These are phyloP conservation scores for Suillus lakei DNA, from an alignment of 768 basidiomycete species.

Conservation along the genomic window DNA sequence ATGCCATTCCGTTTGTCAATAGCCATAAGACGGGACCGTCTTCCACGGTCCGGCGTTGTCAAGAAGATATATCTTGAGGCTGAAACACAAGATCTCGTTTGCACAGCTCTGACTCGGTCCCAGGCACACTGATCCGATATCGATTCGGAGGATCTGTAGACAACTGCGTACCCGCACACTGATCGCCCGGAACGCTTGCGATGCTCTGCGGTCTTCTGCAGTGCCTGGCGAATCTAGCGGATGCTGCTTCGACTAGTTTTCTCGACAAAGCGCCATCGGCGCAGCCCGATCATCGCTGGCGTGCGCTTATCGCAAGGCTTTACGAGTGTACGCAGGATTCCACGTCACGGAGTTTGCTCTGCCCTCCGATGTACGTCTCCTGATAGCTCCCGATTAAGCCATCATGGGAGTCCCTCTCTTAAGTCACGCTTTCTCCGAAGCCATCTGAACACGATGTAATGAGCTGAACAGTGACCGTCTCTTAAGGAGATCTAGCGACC, in stretches of 20 bases:
- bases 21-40: neutral
- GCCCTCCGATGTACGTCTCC: neutral
- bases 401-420: neutral
- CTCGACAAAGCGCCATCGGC: neutral
- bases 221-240: slow-evolving; percentile 1
- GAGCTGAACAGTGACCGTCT: neutral
- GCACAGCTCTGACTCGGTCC: neutral
- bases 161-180: neutral
- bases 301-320: neutral
- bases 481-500: neutral
- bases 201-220: neutral
- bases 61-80: neutral
- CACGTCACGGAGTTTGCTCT: neutral
- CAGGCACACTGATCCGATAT: slow-evolving; percentile 7
- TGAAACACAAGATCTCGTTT: slow-evolving; percentile 1
- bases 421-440: neutral
- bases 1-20: neutral
- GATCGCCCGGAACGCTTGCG: neutral
- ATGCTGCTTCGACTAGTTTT: neutral
- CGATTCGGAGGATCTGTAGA: slow-evolving; percentile 1
- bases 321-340: neutral
- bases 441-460: neutral
- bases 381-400: neutral
- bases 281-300: neutral
- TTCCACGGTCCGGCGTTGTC: slow-evolving; percentile 1